A percentile compares a stretch with the other conserved stretches of the same genome.
Evolutionary conservation across 768 basidiomycete genomes (phyloP).

Genomic region (Rhodotorula paludigena): DNA sequence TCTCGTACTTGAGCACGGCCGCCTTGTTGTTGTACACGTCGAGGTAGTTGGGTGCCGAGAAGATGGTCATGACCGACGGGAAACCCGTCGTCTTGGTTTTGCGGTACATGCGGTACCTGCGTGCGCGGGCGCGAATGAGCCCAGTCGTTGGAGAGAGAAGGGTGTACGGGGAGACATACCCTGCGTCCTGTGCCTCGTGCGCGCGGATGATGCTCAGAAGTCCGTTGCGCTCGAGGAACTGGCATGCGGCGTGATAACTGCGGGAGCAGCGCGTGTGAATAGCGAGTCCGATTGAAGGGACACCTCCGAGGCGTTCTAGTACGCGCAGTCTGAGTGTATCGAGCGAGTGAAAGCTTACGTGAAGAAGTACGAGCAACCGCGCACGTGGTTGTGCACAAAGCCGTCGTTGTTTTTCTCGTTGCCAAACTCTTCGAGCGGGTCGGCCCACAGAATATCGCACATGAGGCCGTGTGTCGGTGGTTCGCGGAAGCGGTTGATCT

Average conservation of each 20-base stretch:
- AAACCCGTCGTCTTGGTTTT: conserved; percentile 98
- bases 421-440: conserved; percentile 96
- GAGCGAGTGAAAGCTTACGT: conserved; percentile 58
- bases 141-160: not conserved
- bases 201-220: conserved; percentile 93
- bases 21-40: conserved; percentile 99
- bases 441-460: conserved; percentile 98
- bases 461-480: conserved; percentile 95
- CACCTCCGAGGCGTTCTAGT: too few species aligned
- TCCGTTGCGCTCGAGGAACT: conserved; percentile 96
- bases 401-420: conserved; percentile 83
- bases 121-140: not conserved
- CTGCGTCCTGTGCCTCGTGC: conserved; percentile 97
- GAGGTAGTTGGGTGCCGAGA: conserved; percentile 95
- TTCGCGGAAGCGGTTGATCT: conserved; percentile 98
- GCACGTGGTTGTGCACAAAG: conserved; percentile 92
- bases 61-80: conserved; percentile 99
- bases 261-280: not conserved
- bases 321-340: too few species aligned
- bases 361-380: conserved; percentile 95
- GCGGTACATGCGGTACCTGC: conserved; percentile 77
- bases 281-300: too few species aligned
- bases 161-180: conserved; percentile 54
- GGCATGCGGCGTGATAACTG: conserved; percentile 92
- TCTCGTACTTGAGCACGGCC: conserved; percentile 97